phyloP scores from a whole-genome alignment of 2,329 filamentous ascomycete genomes.

The Elsinoe arachidis region DNA sequence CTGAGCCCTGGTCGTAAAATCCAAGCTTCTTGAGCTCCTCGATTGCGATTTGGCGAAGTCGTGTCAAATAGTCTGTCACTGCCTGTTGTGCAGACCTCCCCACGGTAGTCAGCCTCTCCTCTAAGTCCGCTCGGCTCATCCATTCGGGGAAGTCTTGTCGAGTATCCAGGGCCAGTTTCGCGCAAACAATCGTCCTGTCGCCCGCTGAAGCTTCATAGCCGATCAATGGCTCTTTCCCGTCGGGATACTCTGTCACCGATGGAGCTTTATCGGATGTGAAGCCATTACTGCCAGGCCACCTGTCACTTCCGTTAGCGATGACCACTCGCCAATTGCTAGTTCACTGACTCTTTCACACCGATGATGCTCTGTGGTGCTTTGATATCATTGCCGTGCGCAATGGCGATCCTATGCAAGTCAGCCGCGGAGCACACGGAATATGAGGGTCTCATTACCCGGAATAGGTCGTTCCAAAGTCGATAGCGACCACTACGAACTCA shows the following conservation, averaged over 20 bases:
- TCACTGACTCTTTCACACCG: slow-evolving; percentile 60
- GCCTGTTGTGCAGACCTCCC: slow-evolving; percentile 72
- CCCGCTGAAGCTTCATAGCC: slow-evolving; percentile 76
- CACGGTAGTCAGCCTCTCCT: slow-evolving; percentile 61
- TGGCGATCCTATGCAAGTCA: slow-evolving; percentile 49
- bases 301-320: slow-evolving; percentile 13
- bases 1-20: slow-evolving; percentile 37
- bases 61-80: slow-evolving; percentile 69
- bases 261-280: slow-evolving; percentile 85
- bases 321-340: too few species aligned
- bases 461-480: slow-evolving; percentile 81
- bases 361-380: slow-evolving; percentile 66
- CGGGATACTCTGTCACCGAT: slow-evolving; percentile 57
- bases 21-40: slow-evolving; percentile 68
- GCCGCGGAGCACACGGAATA: background rate
- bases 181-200: slow-evolving; percentile 66
- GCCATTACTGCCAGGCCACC: slow-evolving; percentile 72
- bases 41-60: slow-evolving; percentile 70
- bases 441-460: slow-evolving; percentile 26
- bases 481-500: slow-evolving; percentile 50
- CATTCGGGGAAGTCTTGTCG: slow-evolving; percentile 75
- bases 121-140: slow-evolving; percentile 61
- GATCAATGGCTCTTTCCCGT: slow-evolving; percentile 50
- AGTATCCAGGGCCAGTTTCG: slow-evolving; percentile 76
- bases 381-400: slow-evolving; percentile 55